Base-by-base conservation (phyloP, 164 flowering plant genomes). In the Nymphaea thermarum region DNA sequence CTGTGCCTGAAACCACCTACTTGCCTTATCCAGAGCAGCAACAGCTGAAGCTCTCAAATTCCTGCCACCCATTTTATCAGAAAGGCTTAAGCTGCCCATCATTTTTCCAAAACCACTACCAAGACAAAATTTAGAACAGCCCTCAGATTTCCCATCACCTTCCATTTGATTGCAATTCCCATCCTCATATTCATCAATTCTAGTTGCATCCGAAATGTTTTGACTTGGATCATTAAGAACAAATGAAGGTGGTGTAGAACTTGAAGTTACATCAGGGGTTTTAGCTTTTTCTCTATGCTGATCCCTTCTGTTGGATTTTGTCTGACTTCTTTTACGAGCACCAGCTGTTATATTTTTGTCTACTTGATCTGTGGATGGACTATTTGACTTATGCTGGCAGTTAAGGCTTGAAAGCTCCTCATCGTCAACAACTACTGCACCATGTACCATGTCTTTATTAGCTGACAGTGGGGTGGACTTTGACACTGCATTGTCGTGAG, bases 1-100 rank as follows among this genome's bases (percentile, higher is more conserved):
- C 64, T 78, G 78, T 73, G 71, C 82, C 75, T 87, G 84, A 64
- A 87, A 63, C 87, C 88, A 87, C 57, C 68, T 82, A 43, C 43
- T 63, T 45, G 77, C 80, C n/a, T 73, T 77, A 75, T 81, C 75
- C 62, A 81, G 68, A 25, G 76, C 65, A 43, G 82, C 78, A 62
- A 78, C 55, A 41, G 77, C 75, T 44, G 77, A 76, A 18, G 73
- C 74, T 71, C 72, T 79, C 66, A 87, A 71, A 64, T 57, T 74
- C 75, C 76, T 75, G 66, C 73, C 72, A 62, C 72, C 63, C 61
- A 71, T 55, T 12, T 74, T 72, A 73, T 75, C 74, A 1, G 78
- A 74, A 59, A 77, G 68, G 45, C 73, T 73, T 2, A 77, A 43
- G 55, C 70, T 75, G 43, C 68, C 80, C 68, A 66, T 64, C 42